Evolutionary conservation across 2,329 filamentous ascomycete species (phyloP).

Genomic region (Hysterium pulicare): DNA sequence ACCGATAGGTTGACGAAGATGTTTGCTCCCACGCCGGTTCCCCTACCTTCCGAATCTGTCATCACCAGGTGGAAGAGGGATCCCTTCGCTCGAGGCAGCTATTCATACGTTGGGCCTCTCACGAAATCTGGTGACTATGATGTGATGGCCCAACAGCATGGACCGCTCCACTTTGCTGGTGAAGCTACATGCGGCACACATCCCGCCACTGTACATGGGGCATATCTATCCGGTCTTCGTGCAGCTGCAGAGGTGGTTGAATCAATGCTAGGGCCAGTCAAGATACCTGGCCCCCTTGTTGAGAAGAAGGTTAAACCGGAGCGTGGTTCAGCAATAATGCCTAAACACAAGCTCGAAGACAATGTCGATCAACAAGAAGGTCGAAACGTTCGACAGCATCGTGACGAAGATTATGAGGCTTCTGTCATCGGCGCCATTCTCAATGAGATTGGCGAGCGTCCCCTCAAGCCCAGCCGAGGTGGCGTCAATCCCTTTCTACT

Average conservation of each 20-base stretch:
- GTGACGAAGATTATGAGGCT: slow-evolving; percentile 52
- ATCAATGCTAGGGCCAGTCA: slow-evolving; percentile 74
- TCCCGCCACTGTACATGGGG: slow-evolving; percentile 94
- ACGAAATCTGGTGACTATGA: slow-evolving; percentile 89
- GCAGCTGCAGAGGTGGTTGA: slow-evolving; percentile 85
- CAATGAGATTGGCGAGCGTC: slow-evolving; percentile 68
- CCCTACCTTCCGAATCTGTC: slow-evolving; percentile 77
- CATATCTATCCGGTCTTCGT: slow-evolving; percentile 87
- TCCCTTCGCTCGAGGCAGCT: slow-evolving; percentile 87
- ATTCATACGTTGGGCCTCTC: slow-evolving; percentile 84
- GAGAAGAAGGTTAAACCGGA: slow-evolving; percentile 52
- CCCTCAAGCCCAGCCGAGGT: slow-evolving; percentile 67
- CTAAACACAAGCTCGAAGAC: slow-evolving; percentile 25
- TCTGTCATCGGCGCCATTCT: slow-evolving; percentile 57
- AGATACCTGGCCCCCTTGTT: slow-evolving; percentile 71
- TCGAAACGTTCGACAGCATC: slow-evolving; percentile 23
- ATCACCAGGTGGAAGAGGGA: slow-evolving; percentile 92
- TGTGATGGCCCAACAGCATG: slow-evolving; percentile 77
- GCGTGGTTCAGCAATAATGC: slow-evolving; percentile 11
- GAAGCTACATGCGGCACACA: slow-evolving; percentile 96
- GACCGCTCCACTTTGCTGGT: slow-evolving; percentile 90
- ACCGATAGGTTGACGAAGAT: slow-evolving; percentile 73
- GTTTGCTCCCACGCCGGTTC: slow-evolving; percentile 63
- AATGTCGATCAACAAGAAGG: slow-evolving; percentile 12
- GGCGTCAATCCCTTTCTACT: slow-evolving; percentile 84